Conservation (phyloP, 2,329 filamentous ascomycete genomes). For the Cercospora sp. region DNA sequence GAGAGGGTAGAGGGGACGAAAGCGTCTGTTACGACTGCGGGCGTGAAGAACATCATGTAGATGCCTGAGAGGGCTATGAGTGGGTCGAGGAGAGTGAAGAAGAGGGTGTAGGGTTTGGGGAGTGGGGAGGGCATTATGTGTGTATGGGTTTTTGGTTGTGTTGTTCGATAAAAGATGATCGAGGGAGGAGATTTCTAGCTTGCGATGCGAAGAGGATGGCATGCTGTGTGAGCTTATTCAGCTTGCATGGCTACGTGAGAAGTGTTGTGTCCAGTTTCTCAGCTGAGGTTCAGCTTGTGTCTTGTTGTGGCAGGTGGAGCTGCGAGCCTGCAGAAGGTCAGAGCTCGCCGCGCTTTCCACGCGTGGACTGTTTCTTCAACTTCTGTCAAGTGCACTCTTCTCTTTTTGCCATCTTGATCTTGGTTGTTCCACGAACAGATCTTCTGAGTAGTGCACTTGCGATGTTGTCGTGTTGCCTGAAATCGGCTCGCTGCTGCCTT, state of each 20-base stretch:
- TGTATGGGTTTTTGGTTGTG: no score
- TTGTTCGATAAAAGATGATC: no score
- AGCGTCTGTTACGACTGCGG: slow-evolving; percentile 10
- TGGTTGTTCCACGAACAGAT: no score
- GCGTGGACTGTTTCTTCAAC: background rate
- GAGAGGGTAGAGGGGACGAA: slow-evolving; percentile 20
- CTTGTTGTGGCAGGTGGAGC: background rate
- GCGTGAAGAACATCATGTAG: slow-evolving; percentile 24
- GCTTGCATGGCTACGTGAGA: background rate
- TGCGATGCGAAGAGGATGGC: background rate
- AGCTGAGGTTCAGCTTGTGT: background rate
- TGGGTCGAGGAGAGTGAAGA: slow-evolving; percentile 25
- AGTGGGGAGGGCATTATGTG: background rate
- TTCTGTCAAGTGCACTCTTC: no score
- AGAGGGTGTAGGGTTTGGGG: slow-evolving; percentile 20
- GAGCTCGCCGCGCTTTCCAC: background rate
- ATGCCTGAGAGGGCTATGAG: slow-evolving; percentile 21
- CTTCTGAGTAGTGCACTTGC: background rate
- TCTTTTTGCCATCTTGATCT: no score
- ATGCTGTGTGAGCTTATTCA: background rate
- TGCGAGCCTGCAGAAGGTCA: background rate
- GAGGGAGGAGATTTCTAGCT: background rate
- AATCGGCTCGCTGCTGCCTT: background rate
- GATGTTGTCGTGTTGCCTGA: background rate
- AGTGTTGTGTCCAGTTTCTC: background rate